Evolutionary conservation across 495 filamentous ascomycete species (phyloP).

Genomic region (Jackrogersella minutella): DNA sequence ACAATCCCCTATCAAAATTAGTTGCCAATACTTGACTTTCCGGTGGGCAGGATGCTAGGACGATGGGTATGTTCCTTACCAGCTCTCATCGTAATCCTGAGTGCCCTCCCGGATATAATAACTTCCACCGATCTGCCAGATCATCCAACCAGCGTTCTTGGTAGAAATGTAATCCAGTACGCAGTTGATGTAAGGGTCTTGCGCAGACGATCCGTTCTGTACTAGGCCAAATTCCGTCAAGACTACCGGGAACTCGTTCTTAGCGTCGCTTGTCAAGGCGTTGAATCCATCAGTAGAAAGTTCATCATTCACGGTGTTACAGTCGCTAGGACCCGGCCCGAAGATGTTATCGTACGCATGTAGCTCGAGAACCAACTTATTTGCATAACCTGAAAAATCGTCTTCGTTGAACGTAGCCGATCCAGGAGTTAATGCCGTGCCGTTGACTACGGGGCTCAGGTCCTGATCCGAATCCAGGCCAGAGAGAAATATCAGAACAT

Average conservation of each 20-base stretch:
- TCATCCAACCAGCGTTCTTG: constrained; percentile 62
- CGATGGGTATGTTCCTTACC: constrained; percentile 34
- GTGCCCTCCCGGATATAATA: constrained; percentile 61
- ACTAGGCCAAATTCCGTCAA: constrained; percentile 60
- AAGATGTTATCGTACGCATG: constrained; percentile 64
- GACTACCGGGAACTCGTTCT: constrained; percentile 56
- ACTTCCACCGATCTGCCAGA: constrained; percentile 64
- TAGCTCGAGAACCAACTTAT: constrained; percentile 68
- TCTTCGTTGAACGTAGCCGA: constrained; percentile 52
- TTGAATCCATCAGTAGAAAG: constrained; percentile 65
- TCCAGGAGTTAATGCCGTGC: constrained; percentile 49
- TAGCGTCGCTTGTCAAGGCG: constrained; percentile 56
- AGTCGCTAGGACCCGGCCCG: constrained; percentile 52
- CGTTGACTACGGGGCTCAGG: constrained; percentile 56
- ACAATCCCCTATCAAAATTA: constrained; percentile 43
- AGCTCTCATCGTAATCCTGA: constrained; percentile 61
- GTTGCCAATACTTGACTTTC: background rate
- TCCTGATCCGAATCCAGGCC: constrained; percentile 62
- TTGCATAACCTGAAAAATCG: constrained; percentile 50
- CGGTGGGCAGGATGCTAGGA: too few species aligned
- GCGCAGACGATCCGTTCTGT: constrained; percentile 48
- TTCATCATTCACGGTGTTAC: constrained; percentile 53
- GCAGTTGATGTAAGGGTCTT: constrained; percentile 57
- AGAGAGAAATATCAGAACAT: constrained; percentile 65
- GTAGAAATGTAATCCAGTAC: constrained; percentile 55